phyloP scores from a whole-genome alignment of 2,329 filamentous ascomycete genomes.

The Thelonectria blattea region DNA sequence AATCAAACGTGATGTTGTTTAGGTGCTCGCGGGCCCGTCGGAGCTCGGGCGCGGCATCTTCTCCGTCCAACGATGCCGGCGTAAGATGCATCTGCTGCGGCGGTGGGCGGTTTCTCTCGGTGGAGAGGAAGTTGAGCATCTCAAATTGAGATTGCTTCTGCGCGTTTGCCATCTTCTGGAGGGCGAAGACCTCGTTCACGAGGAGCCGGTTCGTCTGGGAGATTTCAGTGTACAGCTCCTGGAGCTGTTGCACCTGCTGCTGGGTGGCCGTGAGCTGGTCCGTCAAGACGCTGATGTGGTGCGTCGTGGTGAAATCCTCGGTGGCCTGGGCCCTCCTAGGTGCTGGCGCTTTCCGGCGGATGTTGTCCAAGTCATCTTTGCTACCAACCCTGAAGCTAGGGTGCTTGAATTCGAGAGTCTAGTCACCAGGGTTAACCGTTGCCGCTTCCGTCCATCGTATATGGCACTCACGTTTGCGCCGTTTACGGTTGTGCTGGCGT shows the following conservation, averaged over 20 bases:
- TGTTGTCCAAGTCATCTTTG: constrained; percentile 96
- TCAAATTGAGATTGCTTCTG: constrained; percentile 65
- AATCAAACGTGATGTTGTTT: constrained; percentile 58
- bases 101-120: constrained; percentile 46
- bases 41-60: constrained; percentile 59
- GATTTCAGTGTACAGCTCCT: constrained; percentile 84
- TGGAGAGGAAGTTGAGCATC: constrained; percentile 60
- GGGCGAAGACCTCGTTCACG: constrained; percentile 64
- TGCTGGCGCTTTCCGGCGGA: constrained; percentile 91
- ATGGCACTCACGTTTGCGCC: constrained; percentile 45
- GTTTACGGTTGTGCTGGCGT: constrained; percentile 44
- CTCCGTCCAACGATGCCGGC: constrained; percentile 49
- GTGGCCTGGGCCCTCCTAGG: constrained; percentile 74
- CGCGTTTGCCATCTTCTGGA: constrained; percentile 66
- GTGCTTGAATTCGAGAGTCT: constrained; percentile 83
- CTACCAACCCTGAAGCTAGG: constrained; percentile 95
- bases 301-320: constrained; percentile 79
- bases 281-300: constrained; percentile 88
- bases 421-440: constrained; percentile 45
- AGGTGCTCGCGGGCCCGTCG: constrained; percentile 63
- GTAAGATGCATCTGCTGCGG: constrained; percentile 41
- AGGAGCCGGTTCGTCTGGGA: constrained; percentile 66
- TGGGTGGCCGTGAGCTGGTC: constrained; percentile 89
- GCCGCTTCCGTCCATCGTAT: neutral
- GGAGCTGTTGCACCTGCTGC: constrained; percentile 87